A percentile compares a stretch with the other conserved stretches of the same genome.
phyloP scores from a whole-genome alignment of 2,329 filamentous ascomycete species.

The Hymenoscyphus infarciens region DNA sequence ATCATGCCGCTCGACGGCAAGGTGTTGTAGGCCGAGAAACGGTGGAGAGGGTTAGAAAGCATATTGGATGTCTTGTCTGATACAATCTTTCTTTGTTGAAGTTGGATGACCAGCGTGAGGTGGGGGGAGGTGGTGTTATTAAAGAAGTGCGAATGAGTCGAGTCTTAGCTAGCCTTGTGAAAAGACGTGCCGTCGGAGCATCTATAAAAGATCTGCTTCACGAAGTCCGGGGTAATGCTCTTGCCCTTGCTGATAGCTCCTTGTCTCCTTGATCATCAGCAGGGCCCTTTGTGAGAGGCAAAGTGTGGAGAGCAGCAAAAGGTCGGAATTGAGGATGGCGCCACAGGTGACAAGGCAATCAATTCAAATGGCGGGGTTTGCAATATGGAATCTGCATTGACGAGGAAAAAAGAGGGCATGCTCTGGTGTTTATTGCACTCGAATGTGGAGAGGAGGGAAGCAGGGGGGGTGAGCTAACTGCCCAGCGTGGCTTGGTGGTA shows the following conservation, averaged over 20 bases:
- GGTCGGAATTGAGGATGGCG: conserved; percentile 20
- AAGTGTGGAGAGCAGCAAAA: conserved; percentile 21
- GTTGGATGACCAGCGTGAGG: conserved; percentile 15
- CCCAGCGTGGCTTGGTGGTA: conserved; percentile 14
- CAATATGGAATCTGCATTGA: conserved; percentile 27
- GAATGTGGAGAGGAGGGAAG: conserved; percentile 26
- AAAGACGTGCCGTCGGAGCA: conserved; percentile 22
- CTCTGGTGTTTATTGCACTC: conserved; percentile 28
- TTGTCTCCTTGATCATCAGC: conserved; percentile 29
- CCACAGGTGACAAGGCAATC: conserved; percentile 30
- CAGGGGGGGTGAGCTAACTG: conserved; percentile 10
- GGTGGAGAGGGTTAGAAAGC: conserved; percentile 62
- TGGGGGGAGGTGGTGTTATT: conserved; percentile 14
- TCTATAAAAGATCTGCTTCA: conserved; percentile 30
- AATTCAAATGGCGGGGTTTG: conserved; percentile 33
- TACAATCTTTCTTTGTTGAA: conserved; percentile 13
- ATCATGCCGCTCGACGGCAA: conserved; percentile 54
- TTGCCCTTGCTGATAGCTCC: conserved; percentile 7
- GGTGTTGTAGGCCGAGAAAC: conserved; percentile 58
- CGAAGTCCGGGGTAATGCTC: conserved; percentile 22
- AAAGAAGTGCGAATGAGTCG: conserved; percentile 26
- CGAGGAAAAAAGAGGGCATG: conserved; percentile 25
- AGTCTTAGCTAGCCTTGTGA: conserved; percentile 17
- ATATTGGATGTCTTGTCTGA: conserved; percentile 41
- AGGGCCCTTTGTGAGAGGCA: conserved; percentile 29